Conservation (phyloP, 352 stramenopile species). For the Phytophthora constricta region DNA sequence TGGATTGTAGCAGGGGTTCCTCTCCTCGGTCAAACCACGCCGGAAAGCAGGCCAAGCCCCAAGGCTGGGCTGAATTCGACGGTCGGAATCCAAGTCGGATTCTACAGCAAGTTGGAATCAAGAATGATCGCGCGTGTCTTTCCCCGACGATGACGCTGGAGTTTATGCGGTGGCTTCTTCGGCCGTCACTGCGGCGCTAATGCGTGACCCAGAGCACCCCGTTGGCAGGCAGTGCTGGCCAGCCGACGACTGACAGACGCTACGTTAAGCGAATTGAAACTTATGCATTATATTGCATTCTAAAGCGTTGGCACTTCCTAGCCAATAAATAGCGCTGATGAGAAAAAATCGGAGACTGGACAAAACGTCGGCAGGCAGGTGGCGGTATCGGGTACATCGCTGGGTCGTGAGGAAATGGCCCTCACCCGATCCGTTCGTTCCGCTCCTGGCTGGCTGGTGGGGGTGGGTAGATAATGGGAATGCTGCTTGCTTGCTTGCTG, state of each 20-base stretch:
- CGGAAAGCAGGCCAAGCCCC: no score
- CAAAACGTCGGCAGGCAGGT: background rate
- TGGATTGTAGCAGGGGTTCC: no score
- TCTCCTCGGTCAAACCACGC: no score
- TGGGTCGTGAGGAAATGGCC: background rate
- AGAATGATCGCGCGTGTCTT: background rate
- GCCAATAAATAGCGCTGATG: slow-evolving; percentile 1
- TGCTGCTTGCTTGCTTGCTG: no score
- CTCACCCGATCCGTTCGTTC: background rate
- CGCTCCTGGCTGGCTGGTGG: background rate
- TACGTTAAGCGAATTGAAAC: no score
- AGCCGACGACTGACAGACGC: no score
- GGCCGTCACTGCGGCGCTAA: no score
- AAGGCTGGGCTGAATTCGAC: no score
- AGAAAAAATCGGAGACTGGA: background rate
- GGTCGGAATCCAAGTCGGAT: no score
- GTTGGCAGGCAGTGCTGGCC: no score
- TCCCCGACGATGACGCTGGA: background rate
- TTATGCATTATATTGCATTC: slow-evolving; percentile 6
- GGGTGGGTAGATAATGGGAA: background rate
- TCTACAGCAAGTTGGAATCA: background rate
- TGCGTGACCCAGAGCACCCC: no score
- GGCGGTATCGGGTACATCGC: background rate
- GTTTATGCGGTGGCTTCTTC: background rate
- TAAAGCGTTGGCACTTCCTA: slow-evolving; percentile 4